Conservation (phyloP, 306 rosid species). For the Cicer judaicum region DNA sequence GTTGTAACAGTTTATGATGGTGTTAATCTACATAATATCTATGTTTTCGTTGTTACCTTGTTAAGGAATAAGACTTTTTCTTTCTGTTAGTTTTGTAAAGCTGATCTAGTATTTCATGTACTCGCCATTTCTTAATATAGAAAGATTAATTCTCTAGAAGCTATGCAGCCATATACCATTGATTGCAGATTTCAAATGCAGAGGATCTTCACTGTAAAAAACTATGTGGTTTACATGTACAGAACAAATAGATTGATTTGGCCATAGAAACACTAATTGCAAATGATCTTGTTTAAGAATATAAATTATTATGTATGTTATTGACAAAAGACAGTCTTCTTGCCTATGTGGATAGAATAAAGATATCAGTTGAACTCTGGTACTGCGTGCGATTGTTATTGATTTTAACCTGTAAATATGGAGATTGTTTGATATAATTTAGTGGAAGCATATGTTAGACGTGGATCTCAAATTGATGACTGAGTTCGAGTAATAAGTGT, state of each 20-base stretch:
- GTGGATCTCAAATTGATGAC: no score
- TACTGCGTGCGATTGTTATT: no score
- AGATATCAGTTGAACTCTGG: no score
- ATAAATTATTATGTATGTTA: not conserved
- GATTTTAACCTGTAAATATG: no score
- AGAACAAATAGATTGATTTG: not conserved
- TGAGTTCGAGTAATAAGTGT: no score
- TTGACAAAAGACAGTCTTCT: not conserved
- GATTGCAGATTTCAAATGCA: not conserved
- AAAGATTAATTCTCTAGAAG: slow-evolving; percentile 42
- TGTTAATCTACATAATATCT: slow-evolving; percentile 39
- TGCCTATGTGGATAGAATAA: not conserved
- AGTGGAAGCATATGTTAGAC: no score
- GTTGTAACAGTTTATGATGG: slow-evolving; percentile 41
- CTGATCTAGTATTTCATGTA: slow-evolving; percentile 42
- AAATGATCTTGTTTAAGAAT: not conserved
- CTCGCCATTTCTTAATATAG: slow-evolving; percentile 49
- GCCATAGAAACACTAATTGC: not conserved
- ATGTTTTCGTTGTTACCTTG: slow-evolving; percentile 24
- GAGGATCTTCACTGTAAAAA: slow-evolving; percentile 21
- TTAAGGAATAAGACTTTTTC: slow-evolving; percentile 42
- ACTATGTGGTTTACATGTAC: not conserved
- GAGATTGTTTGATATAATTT: no score
- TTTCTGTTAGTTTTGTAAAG: slow-evolving; percentile 48
- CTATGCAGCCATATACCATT: slow-evolving; percentile 12